Base-by-base conservation (phyloP, 495 filamentous ascomycete genomes). In the Darksidea phi region DNA sequence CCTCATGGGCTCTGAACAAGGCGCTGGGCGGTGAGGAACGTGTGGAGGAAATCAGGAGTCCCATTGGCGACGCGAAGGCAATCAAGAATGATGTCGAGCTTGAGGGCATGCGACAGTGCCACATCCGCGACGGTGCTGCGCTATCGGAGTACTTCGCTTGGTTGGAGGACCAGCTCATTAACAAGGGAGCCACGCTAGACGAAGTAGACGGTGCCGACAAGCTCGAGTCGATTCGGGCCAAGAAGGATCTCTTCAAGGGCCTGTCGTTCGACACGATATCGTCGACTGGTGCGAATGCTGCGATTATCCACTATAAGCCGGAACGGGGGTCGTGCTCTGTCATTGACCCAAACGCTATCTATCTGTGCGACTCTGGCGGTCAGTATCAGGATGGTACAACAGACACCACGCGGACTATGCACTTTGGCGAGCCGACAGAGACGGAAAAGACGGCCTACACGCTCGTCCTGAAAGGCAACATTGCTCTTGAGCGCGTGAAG, bases 361-460 rank as follows among this genome's bases (percentile, higher is more conserved):
- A 97, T 70, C 84, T 99, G 37, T 99, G 95, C 70, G 95, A 99
- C 72, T 97, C 94, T 21, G 95, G 95, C 24, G 93, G 87, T 20
- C 95, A 99, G 73, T 99, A 92, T 64, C 78, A 87, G 12, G 95
- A 99, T 74, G 95, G 95, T 51, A 99, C 95, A 0, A 99, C 95
- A 0, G 95, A 99, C 71, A 93, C 90, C 5, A 99, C 95, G 4
- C 82, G 95, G 13, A 99, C 95, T 0, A 78, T 96, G 41, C 95
- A 99, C 65, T 97, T 97, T 70, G 88, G 90, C 26, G 77, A 85
- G 17, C 95, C 95, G 8, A 91, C 88, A 0, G 84, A 85, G 13
- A 86, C 90, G 68, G 91, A 99, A 73, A 88, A 82, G 65, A 90
- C 90, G 72, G 86, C 95, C 7, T 97, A 96, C 73, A 99, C 95